Conservation (phyloP, 2,329 filamentous ascomycete genomes). For the Sclerotinia spermophila region DNA sequence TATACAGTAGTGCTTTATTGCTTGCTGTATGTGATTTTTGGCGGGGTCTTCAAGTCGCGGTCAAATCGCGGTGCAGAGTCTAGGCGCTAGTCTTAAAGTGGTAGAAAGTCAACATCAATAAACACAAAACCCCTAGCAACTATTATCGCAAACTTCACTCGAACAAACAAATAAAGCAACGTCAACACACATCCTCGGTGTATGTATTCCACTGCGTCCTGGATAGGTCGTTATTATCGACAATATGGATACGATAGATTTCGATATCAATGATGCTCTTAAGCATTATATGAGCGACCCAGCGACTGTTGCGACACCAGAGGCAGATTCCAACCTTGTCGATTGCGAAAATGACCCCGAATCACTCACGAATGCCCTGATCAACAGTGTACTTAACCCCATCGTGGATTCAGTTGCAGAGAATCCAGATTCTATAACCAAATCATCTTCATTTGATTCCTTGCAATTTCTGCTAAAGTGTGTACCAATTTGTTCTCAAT, state of each 20-base stretch:
- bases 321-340: constrained; percentile 76
- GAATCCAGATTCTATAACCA: constrained; percentile 82
- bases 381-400: constrained; percentile 84
- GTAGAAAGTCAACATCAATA: constrained; percentile 20
- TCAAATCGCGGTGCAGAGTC: constrained; percentile 11
- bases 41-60: constrained; percentile 16
- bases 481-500: constrained; percentile 54
- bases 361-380: constrained; percentile 64
- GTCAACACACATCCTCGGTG: constrained; percentile 3
- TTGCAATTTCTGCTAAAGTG: constrained; percentile 96
- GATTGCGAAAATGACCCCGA: constrained; percentile 94
- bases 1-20: not conserved
- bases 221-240: constrained; percentile 9
- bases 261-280: constrained; percentile 94
- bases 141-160: constrained; percentile 11
- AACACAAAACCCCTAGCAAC: constrained; percentile 17
- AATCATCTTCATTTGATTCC: constrained; percentile 80
- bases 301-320: constrained; percentile 73
- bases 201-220: constrained; percentile 12
- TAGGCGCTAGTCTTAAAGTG: not conserved
- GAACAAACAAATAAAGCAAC: constrained; percentile 4
- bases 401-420: constrained; percentile 91
- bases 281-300: constrained; percentile 97
- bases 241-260: constrained; percentile 70
- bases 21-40: not conserved